Evolutionary conservation across 192 early-diverging fungal species (phyloP).

Genomic region (Podila verticillata): DNA sequence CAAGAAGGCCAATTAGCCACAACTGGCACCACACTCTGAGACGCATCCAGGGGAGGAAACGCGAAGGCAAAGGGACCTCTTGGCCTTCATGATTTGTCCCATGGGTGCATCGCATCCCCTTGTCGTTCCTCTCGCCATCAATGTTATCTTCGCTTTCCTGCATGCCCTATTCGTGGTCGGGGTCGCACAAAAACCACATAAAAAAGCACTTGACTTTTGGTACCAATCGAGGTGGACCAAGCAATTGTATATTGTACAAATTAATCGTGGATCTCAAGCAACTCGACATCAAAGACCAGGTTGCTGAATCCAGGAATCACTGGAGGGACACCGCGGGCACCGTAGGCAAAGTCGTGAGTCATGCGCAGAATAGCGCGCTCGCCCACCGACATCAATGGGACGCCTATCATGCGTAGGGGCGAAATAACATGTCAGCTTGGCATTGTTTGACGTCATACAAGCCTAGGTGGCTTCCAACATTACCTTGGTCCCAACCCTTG

Average conservation of each 20-base stretch:
- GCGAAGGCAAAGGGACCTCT: too few species aligned
- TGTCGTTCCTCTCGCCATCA: too few species aligned
- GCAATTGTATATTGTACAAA: not conserved
- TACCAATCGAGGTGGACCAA: not conserved
- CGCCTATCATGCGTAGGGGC: conserved; percentile 65
- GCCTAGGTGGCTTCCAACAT: not conserved
- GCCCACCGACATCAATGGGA: conserved; percentile 93
- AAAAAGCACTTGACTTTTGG: not conserved
- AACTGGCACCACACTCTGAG: not conserved
- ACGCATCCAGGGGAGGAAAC: not conserved
- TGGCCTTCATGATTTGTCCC: too few species aligned
- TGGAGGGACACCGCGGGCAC: conserved; percentile 76
- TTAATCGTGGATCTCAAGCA: conserved; percentile 63
- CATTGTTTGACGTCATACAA: not conserved
- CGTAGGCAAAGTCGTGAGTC: conserved; percentile 86
- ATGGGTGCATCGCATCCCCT: too few species aligned
- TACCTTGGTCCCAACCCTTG: conserved; percentile 69
- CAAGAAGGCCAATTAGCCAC: not conserved
- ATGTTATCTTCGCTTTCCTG: too few species aligned
- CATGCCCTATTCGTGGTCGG: too few species aligned
- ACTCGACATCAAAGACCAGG: conserved; percentile 88
- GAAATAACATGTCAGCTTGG: not conserved
- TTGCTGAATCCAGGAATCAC: conserved; percentile 84
- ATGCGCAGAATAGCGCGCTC: conserved; percentile 88
- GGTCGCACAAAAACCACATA: not conserved